Evolutionary conservation across 2,329 filamentous ascomycete genomes (phyloP).

Genomic region (Moelleriella libera): DNA sequence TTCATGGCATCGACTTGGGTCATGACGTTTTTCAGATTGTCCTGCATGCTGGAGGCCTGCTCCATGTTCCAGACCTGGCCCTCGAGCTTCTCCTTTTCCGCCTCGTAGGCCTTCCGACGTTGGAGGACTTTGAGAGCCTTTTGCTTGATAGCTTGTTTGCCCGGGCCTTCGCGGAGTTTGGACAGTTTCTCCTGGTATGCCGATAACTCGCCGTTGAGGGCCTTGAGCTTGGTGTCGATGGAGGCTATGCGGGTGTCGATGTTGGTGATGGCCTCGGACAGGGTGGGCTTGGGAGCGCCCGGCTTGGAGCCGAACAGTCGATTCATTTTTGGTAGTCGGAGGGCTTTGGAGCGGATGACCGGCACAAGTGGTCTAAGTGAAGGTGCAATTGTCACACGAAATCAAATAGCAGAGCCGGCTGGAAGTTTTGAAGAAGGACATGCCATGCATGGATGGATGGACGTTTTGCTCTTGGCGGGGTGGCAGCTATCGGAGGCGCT

Average conservation of each 20-base stretch:
- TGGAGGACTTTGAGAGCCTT: constrained; percentile 91
- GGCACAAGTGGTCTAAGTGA: too few species aligned
- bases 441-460: too few species aligned
- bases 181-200: constrained; percentile 77
- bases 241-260: constrained; percentile 73
- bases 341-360: too few species aligned
- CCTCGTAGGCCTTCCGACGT: constrained; percentile 86
- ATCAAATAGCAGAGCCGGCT: too few species aligned
- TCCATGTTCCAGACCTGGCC: constrained; percentile 98
- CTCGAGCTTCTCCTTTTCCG: constrained; percentile 85
- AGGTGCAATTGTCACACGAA: too few species aligned
- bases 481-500: too few species aligned
- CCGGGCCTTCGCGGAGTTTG: constrained; percentile 91
- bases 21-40: constrained; percentile 97
- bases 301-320: constrained; percentile 85
- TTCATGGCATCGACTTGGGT: constrained; percentile 96
- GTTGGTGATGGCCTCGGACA: constrained; percentile 69
- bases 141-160: constrained; percentile 82
- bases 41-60: constrained; percentile 95
- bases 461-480: too few species aligned
- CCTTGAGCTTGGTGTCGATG: constrained; percentile 88
- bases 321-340: constrained; percentile 67
- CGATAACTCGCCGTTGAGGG: constrained; percentile 78
- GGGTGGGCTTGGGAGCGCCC: constrained; percentile 78
- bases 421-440: too few species aligned